Base-by-base conservation (phyloP, 257 asterid species). In the Solanum commersonii region DNA sequence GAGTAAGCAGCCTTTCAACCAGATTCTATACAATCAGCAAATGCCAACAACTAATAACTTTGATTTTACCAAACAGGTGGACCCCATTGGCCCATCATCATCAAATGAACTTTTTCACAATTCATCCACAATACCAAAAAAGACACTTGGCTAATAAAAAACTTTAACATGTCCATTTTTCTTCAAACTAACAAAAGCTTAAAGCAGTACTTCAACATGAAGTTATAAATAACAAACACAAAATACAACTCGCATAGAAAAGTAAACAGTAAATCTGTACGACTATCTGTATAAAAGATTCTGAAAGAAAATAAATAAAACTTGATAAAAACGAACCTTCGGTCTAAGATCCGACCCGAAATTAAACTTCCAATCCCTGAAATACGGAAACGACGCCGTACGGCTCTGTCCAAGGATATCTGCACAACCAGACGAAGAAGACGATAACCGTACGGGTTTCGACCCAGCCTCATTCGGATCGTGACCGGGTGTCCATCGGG, bases 351-450 rank as follows among this genome's bases (percentile, higher is more conserved):
- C 46, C 81, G 89, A 71, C 34, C 44, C 88, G 82, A 44, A n/a
- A 7, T 13, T 35, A 81, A 89, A 88, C 84, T 88, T 89, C 93
- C 90, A 90, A 42, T 88, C 88, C 87, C 86, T 88, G 60, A 63
- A 90, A 86, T 92, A 88, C 7, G 95, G 95, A 74, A 95, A 94
- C 49, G 98, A 87, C 5, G 91, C 88, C 70, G 87, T 78, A 10
- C 88, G 77, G 20, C 93, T 89, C 83, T 89, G 95, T 1, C 93
- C 93, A 13, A 94, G 83, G 60, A 94, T 88, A 88, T 91, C 86
- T 33, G 92, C 91, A 87, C 98, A 96, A 85, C 88, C 96, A 44
- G 84, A 87, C 27, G 95, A 85, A 7, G 94, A 93, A 37, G 87
- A 92, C 0, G 96, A 67, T 25, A 10, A 16, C 10, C 44, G 74